Evolutionary conservation across 441 rosid species (phyloP), one percentile per base, ranked within the genome.

Genomic region (Corymbia calophylla): DNA sequence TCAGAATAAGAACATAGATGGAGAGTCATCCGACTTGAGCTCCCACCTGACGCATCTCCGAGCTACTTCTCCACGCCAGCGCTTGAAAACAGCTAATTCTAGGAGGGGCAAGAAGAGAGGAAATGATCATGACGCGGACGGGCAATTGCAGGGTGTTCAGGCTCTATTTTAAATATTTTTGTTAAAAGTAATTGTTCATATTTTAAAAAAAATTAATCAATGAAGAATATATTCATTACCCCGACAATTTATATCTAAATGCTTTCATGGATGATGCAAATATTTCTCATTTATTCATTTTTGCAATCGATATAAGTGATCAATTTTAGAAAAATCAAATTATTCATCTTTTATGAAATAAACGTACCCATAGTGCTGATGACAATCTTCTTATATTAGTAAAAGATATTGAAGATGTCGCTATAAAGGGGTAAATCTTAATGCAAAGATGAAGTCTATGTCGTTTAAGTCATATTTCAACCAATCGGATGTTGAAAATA

Each of bases 261-360:
- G 25, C 25, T 56, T 56, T 4, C 2, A 0, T 56, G 1, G 6
- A 56, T 5, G 10, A 56, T 2, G 2, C 29, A 56, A 56, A 1
- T 23, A 9, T 11, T 21, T 56, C 25, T 56, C 25, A 0, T 4
- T 56, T 56, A 56, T 56, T 56, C 1, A 56, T 56, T 56, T 56
- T 56, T 4, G 8, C 10, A 56, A 23, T 29, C 9, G 29, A 56
- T 23, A 4, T 51, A 56, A 2, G 13, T 23, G 29, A 56, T 56
- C 25, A 56, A 21, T 23, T 56, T 4, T 56, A 56, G 13, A 10
- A 56, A 56, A 23, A 23, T 56, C 25, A 56, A 56, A 23, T 56
- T 56, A 23, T 56, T 56, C 5, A 23, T 56, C 25, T 55, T 55
- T 55, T 21, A 8, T 0, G 2, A 55, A 55, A 55, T 23, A 56